A percentile compares a stretch with the other conserved stretches of the same genome.
Evolutionary conservation across 352 stramenopile genomes (phyloP).

Genomic region (Globisporangium iwayamae): DNA sequence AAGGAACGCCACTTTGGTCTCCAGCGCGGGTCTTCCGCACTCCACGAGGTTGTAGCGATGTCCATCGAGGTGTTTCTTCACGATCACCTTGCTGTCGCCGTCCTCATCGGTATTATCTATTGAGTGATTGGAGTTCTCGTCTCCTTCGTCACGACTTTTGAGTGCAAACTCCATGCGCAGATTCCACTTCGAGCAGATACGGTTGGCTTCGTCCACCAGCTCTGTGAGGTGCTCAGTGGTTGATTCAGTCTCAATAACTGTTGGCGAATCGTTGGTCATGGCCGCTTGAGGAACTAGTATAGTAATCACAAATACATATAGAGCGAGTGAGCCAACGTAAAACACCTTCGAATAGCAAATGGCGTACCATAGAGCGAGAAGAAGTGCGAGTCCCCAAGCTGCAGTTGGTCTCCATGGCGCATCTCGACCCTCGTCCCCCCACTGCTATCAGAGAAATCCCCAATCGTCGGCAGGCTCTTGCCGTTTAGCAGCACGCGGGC

Average conservation of each 20-base stretch:
- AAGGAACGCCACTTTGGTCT: conserved; percentile 44
- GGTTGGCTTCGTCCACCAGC: conserved; percentile 55
- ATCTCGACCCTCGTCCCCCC: conserved; percentile 17
- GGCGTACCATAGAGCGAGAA: conserved; percentile 48
- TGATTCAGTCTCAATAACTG: not conserved
- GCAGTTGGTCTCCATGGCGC: conserved; percentile 46
- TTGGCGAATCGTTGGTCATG: not conserved
- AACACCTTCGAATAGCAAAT: not conserved
- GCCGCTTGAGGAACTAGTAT: not conserved
- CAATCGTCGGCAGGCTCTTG: conserved; percentile 15
- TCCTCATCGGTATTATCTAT: not conserved
- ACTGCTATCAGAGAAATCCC: conserved; percentile 3
- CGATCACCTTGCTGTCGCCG: conserved; percentile 21
- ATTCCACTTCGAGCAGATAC: conserved; percentile 49
- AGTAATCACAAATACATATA: not conserved
- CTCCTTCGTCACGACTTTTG: conserved; percentile 1
- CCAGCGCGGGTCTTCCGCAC: conserved; percentile 40
- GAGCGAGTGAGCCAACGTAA: not conserved
- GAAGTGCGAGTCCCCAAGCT: conserved; percentile 32
- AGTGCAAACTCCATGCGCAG: conserved; percentile 46
- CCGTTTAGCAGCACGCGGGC: conserved; percentile 44
- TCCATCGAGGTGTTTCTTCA: conserved; percentile 45
- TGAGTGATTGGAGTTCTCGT: not conserved
- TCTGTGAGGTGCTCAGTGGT: conserved; percentile 8
- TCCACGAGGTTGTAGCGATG: conserved; percentile 39